These are phyloP conservation scores for Canna indica DNA, from an alignment of 176 grass and related monocot genomes.

Conservation along the genomic window DNA sequence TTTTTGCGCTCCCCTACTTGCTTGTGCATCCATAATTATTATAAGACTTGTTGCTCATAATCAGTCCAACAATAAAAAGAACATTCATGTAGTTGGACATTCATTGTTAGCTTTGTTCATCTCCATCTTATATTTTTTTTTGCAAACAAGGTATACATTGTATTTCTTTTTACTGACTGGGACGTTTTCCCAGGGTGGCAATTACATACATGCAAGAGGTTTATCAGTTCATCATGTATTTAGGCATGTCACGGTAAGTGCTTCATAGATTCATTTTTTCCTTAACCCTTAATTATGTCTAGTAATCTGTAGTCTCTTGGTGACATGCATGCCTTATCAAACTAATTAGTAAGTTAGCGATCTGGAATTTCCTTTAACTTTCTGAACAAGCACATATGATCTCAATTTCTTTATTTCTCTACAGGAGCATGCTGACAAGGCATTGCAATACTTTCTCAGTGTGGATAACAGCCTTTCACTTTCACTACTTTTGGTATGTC, in stretches of 20 bases:
- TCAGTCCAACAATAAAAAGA: background rate
- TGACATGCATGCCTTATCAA: background rate
- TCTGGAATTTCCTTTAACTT: background rate
- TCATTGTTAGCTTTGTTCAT: background rate
- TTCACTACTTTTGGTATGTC: constrained; percentile 67
- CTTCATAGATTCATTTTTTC: constrained; percentile 1
- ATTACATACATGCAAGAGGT: constrained; percentile 77
- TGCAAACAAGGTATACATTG: background rate
- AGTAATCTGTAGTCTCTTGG: background rate
- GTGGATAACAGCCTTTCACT: constrained; percentile 54
- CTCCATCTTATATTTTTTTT: background rate
- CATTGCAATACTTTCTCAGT: constrained; percentile 77
- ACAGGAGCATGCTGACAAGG: constrained; percentile 87
- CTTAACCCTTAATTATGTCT: background rate
- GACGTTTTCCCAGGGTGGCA: constrained; percentile 58
- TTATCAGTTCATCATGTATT: constrained; percentile 76
- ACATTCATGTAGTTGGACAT: background rate
- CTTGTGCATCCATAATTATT: background rate
- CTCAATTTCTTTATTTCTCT: constrained; percentile 28
- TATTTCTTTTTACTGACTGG: constrained; percentile 24
- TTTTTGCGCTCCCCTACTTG: no score
- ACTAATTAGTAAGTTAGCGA: background rate
- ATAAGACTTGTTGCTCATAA: background rate
- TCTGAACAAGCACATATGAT: background rate
- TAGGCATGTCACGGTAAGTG: constrained; percentile 68